Percentiles rank a stretch among this genome's conserved stretches.
These are phyloP conservation scores for Aspergillus biplanus DNA, from an alignment of 495 filamentous ascomycete species.

Conservation along the genomic window DNA sequence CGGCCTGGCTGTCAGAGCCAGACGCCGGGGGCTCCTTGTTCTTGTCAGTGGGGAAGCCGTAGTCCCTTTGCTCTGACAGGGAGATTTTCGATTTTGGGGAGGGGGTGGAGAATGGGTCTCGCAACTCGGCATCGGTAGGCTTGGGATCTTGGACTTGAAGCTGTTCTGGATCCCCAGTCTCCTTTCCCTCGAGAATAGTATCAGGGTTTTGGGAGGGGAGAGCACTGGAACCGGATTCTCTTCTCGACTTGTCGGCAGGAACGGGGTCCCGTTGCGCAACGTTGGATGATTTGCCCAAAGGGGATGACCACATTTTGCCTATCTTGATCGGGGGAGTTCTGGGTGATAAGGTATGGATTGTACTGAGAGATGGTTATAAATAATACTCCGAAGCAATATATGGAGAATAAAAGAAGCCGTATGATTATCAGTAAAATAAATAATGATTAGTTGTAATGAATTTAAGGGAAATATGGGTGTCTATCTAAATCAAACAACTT, in stretches of 20 bases:
- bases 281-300: slow-evolving; percentile 6
- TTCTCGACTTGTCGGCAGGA: slow-evolving; percentile 4
- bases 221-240: slow-evolving; percentile 16
- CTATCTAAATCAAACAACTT: not conserved
- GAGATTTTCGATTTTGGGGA: not conserved
- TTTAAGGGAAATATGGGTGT: not conserved
- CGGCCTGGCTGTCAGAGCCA: slow-evolving; percentile 4
- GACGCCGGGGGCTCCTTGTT: slow-evolving; percentile 10
- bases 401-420: not conserved
- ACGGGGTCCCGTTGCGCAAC: not conserved
- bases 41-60: not conserved
- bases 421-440: not conserved
- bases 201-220: slow-evolving; percentile 4
- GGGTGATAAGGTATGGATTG: not conserved
- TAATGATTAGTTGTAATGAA: not conserved
- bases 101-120: slow-evolving; percentile 1
- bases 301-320: slow-evolving; percentile 5
- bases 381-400: not conserved
- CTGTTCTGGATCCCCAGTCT: slow-evolving; percentile 24
- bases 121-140: not conserved
- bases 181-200: slow-evolving; percentile 12
- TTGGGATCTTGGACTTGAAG: slow-evolving; percentile 10
- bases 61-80: slow-evolving; percentile 1
- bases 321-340: slow-evolving; percentile 1
- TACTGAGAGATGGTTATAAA: not conserved